Evolutionary conservation across 306 rosid genomes (phyloP), one percentile per base, ranked within the genome.

Genomic region (Citrullus mucosospermus): DNA sequence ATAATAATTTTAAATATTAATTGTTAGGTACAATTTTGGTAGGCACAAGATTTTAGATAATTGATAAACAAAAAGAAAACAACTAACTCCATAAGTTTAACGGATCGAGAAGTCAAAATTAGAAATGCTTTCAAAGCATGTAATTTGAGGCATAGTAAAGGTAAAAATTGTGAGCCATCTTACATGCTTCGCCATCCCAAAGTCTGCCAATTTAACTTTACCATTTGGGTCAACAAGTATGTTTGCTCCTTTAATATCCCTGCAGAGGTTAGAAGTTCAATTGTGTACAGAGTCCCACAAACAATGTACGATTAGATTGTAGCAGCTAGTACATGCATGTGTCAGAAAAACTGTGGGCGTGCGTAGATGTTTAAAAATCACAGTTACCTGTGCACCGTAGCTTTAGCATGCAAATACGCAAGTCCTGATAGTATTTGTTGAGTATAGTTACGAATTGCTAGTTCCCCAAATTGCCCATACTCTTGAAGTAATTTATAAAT

Each of bases 171-270:
- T 16, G 78, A 53, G 48, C 72, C 15, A 53, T 79, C 96, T 92
- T 91, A 96, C 99, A 88, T 96, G 99, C 85, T 96, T 96, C 73
- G 99, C 99, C 99, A 96, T 96, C 87, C 99, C 98, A 88, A 96
- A 96, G 84, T 96, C 99, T 59, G 96, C 99, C 88, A 96, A 84
- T 86, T 92, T 96, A 82, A 96, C 92, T 55, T 96, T 91, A 51
- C 99, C 98, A 84, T 78, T 86, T 80, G 97, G 98, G 88, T 96
- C 99, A 41, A 96, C 98, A 44, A 96, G 90, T 85, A 96, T 96
- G 87, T 96, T 96, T 85, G 98, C 99, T 83, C 98, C 99, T 82
- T 96, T 92, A 80, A 96, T 90, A 84, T 96, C 97, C 96, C 99
- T 96, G 88, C 79, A 81, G 44, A 85, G 28, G 59, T 81, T 77